phyloP scores from a whole-genome alignment of 1,284 basidiomycete genomes.

The Boletus calvinii region DNA sequence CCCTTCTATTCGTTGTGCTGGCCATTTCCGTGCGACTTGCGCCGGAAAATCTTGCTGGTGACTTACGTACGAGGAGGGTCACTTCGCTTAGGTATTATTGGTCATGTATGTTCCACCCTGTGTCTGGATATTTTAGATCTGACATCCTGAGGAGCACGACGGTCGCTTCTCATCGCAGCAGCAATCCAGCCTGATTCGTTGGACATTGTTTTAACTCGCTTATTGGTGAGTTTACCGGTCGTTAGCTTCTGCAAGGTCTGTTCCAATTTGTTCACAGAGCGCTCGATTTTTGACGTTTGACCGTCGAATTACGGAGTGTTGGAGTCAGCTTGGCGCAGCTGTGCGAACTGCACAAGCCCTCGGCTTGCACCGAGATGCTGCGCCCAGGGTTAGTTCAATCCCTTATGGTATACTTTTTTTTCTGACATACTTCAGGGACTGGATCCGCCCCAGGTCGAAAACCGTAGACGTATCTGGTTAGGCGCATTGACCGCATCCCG shows the following conservation, averaged over 20 bases:
- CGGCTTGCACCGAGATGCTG: conserved; percentile 88
- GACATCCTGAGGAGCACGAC: conserved; percentile 56
- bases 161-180: conserved; percentile 83
- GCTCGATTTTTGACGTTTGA: conserved; percentile 90
- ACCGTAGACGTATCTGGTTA: conserved; percentile 87
- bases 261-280: conserved; percentile 50
- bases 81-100: conserved; percentile 89
- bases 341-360: conserved; percentile 93
- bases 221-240: conserved; percentile 59
- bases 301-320: conserved; percentile 88
- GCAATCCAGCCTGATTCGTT: conserved; percentile 89
- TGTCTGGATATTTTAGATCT: conserved; percentile 6
- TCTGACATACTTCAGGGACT: conserved; percentile 52
- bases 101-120: conserved; percentile 69
- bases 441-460: conserved; percentile 81
- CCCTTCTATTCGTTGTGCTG: conserved; percentile 90
- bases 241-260: neutral
- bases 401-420: conserved; percentile 6
- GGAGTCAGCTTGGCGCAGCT: conserved; percentile 92
- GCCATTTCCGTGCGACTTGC: conserved; percentile 86
- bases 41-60: conserved; percentile 81
- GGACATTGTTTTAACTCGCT: conserved; percentile 84
- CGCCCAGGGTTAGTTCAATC: conserved; percentile 64
- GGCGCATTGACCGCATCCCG: conserved; percentile 10
- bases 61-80: conserved; percentile 69